Percentiles rank a stretch among this genome's conserved stretches.
Conservation (phyloP, 495 filamentous ascomycete species). For the Hypomontagnella monticulosa region DNA sequence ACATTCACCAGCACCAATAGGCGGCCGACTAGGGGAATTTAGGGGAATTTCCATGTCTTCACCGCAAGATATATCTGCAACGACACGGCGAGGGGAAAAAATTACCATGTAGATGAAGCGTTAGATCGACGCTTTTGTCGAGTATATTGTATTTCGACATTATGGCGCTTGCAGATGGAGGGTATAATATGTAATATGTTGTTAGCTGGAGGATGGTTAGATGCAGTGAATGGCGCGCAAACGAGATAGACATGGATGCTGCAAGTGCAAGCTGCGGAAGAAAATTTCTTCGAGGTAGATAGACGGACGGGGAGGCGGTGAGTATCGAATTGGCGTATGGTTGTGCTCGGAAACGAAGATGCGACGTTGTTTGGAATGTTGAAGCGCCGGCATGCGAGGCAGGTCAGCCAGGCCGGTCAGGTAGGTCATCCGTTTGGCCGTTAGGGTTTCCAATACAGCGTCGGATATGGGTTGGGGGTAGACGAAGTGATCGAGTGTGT, state of each 20-base stretch:
- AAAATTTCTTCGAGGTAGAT: constrained; percentile 27
- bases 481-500: constrained; percentile 37
- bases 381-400: constrained; percentile 35
- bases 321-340: constrained; percentile 40
- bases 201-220: constrained; percentile 2
- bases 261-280: constrained; percentile 31
- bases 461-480: constrained; percentile 33
- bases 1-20: constrained; percentile 20
- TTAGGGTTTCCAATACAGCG: constrained; percentile 31
- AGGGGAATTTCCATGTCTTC: constrained; percentile 22
- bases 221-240: constrained; percentile 11
- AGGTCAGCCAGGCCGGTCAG: constrained; percentile 6
- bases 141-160: constrained; percentile 20
- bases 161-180: constrained; percentile 18
- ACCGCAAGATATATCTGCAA: constrained; percentile 38
- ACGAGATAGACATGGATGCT: constrained; percentile 8
- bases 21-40: constrained; percentile 8
- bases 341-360: constrained; percentile 23
- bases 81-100: constrained; percentile 13
- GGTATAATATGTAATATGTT: background rate
- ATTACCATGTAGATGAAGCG: constrained; percentile 4
- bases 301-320: constrained; percentile 38
- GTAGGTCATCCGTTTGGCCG: constrained; percentile 42
- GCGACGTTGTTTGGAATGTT: constrained; percentile 34
- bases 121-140: constrained; percentile 11